Evolutionary conservation across 345 rosid genomes (phyloP), one percentile per base, ranked within the genome.

Genomic region (Ceriops decandra): DNA sequence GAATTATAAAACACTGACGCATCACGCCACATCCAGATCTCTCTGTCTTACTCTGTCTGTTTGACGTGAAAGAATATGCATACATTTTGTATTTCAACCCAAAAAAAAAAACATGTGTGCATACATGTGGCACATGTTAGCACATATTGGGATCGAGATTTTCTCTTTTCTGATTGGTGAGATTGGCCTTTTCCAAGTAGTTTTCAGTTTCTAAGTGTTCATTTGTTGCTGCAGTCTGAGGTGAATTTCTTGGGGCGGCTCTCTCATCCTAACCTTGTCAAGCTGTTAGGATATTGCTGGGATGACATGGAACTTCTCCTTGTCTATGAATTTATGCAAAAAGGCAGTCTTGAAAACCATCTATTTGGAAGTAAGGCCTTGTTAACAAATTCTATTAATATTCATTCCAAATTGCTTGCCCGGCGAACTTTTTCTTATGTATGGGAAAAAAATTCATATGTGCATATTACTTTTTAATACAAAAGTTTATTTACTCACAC

Each of bases 271-370:
- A 82, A 93, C 78, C 95, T 93, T 1, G 98, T 93, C 68, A 87
- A 68, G 78, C 81, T 93, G 51, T 62, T 89, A 62, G 98, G 98
- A 57, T 93, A 91, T 59, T 93, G 96, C 58, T 82, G 72, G 77
- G 98, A 93, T 68, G 88, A 84, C n/a, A 74, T 64, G 21, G 97
- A 88, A 38, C 92, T 93, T 58, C 98, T 93, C 69, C 88, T 93
- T 0, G 86, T 86, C 47, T 89, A 93, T 27, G 98, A 93, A 71
- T 93, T 81, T 63, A 89, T 90, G 98, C 97, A 89, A 62, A 93
- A 85, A 73, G 98, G 98, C 46, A 93, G 98, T 84, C 78, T 93
- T 81, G 98, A 91, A 77, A 85, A 93, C 77, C 98, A 93, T 77
- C 75, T 93, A 26, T 93, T 93, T 64, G 88, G 97, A 81, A 84